phyloP scores from a whole-genome alignment of 495 filamentous ascomycete species.

The Wilcoxina mikolae region DNA sequence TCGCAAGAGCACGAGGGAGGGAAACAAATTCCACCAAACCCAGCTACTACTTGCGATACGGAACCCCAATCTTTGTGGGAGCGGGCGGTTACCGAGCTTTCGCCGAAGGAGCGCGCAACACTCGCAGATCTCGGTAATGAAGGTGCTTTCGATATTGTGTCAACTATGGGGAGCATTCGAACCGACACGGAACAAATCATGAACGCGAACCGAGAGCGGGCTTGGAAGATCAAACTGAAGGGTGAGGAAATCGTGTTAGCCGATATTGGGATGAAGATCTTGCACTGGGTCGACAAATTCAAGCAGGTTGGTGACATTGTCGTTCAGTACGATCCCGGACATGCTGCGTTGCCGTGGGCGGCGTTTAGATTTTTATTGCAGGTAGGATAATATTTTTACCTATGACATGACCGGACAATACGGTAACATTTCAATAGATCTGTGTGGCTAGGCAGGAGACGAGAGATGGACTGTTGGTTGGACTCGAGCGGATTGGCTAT shows the following conservation, averaged over 20 bases:
- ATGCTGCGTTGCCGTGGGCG: conserved; percentile 37
- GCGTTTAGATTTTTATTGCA: conserved; percentile 32
- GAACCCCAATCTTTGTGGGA: neutral
- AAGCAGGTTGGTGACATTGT: conserved; percentile 32
- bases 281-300: conserved; percentile 32
- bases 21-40: too few species aligned
- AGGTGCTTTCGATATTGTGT: neutral
- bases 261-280: conserved; percentile 14
- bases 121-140: neutral
- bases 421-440: neutral
- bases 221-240: conserved; percentile 1
- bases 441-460: neutral
- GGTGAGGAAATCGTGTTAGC: neutral
- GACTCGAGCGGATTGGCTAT: neutral
- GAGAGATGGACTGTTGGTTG: neutral
- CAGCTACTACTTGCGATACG: too few species aligned
- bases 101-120: neutral
- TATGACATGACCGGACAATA: neutral
- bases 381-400: conserved; percentile 7
- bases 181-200: neutral
- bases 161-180: neutral
- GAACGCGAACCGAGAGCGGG: neutral
- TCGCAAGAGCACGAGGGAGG: too few species aligned
- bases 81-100: neutral
- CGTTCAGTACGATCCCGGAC: conserved; percentile 32